phyloP scores from a whole-genome alignment of 2,329 filamentous ascomycete species.

The Thelonectria blattea region DNA sequence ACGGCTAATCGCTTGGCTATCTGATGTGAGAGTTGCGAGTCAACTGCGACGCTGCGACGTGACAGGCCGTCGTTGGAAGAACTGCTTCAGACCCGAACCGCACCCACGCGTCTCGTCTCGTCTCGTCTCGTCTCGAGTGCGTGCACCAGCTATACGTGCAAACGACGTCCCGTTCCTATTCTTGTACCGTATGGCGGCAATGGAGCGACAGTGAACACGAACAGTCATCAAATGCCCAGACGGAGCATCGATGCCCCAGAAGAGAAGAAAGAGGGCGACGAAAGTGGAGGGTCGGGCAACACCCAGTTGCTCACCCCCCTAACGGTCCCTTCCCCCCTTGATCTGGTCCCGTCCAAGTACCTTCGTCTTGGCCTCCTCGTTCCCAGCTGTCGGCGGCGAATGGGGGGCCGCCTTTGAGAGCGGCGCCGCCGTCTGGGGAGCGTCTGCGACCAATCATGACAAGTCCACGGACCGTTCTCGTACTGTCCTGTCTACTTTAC shows the following conservation, averaged over 20 bases:
- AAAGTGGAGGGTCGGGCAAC: conserved; percentile 7
- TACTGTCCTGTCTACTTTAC: conserved; percentile 10
- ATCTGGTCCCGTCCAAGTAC: neutral
- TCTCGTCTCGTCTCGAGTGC: neutral
- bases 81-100: too few species aligned
- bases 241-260: neutral
- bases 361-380: conserved; percentile 4
- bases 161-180: neutral
- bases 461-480: conserved; percentile 6
- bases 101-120: conserved; percentile 11
- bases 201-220: too few species aligned
- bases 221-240: neutral
- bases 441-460: conserved; percentile 10
- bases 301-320: neutral
- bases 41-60: neutral
- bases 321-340: conserved; percentile 2
- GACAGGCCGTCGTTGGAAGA: neutral
- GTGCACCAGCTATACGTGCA: neutral
- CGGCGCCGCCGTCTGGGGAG: conserved; percentile 11
- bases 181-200: neutral
- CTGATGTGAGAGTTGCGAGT: conserved; percentile 4
- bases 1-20: conserved; percentile 3
- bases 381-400: conserved; percentile 8
- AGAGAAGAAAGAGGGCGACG: neutral
- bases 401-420: conserved; percentile 9